Evolutionary conservation across 164 flowering plant genomes (phyloP), one percentile per base, ranked within the genome.

Genomic region (Umbellularia californica): DNA sequence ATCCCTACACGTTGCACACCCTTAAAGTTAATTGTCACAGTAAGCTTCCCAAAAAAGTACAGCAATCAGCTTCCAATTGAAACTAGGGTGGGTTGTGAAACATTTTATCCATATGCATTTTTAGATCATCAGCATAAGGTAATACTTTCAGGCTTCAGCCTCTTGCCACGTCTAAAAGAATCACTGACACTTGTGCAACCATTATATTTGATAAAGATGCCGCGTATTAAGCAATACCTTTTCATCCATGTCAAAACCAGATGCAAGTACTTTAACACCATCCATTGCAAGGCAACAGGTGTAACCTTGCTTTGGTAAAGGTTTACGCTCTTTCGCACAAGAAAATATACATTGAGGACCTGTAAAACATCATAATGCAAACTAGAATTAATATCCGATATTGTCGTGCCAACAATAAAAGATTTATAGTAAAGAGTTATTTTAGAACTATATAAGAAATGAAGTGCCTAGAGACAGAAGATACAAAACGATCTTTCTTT

Each of bases 281-380:
- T 93, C 98, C 97, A 95, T 89, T 23, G 96, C 99, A 77, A 95
- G 93, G 84, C 99, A 95, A 82, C 99, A 95, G 78, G 94, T 90
- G 71, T 82, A 95, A 10, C 92, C 97, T 77, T 85, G 85, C 78
- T 86, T 86, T 67, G 98, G 98, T 22, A 95, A 80, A 20, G 76
- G 64, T 74, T 92, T 84, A 27, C 83, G 85, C 74, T 93, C 97
- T 83, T 91, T 93, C 52, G 97, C 96, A 81, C 99, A 95, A 23
- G 92, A 85, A 72, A 95, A 82, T 64, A 93, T 90, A 75, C 97
- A 92, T 25, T 91, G 90, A 11, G 99, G 98, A 77, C 99, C 99
- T 95, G 85, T 79, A 58, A 58, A 68, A 19, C 6, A 51, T 11
- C 17, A 30, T 3, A 41, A n/a, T 17, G 19, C 3, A 20, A 74